Base-by-base conservation (phyloP, 129 eudicot genomes). In the Tagetes patula region DNA sequence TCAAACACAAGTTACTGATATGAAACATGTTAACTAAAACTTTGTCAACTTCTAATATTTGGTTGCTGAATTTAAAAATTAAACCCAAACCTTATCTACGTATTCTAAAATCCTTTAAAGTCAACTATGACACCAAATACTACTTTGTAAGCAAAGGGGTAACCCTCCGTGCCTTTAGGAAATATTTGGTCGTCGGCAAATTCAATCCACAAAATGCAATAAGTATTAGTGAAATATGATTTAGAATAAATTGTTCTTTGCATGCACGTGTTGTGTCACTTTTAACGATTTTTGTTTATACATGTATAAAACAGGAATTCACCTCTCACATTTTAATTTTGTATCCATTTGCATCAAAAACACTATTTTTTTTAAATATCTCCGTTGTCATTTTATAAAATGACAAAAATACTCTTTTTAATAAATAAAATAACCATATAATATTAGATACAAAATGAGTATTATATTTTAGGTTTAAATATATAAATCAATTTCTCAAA, bases 131-230 rank as follows among this genome's bases (percentile, higher is more conserved):
- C 76, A 20, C 30, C 75, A 5, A 73, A 56, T 74, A 60, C 75
- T 80, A 65, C 14, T 12, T 75, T 75, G 39, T 55, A 70, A 81
- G 84, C 65, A 81, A 81, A 82, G 76, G 79, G 71, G 59, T 56
- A 59, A 48, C 33, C 34, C 64, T 37, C 71, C 78, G 64, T 77
- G 77, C 67, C 79, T 79, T 81, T 41, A 76, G 82, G 84, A 61
- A 20, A 20, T 20, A 20, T 76, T 43, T 61, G 73, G 87, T 71
- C 54, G 81, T 53, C 71, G 79, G 74, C 36, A 71, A 68, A 61
- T 43, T 76, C 72, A 10, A 80, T 62, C 37, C 45, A 39, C 55
- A 43, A 74, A 11, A 67, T 49, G 59, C 49, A 65, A 54, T 41
- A 36, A 9, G 39, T 34, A 76, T 9, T 5, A 20, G 30, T 38